These are phyloP conservation scores for Torulaspora quercuum DNA, from an alignment of 805 yeast genomes.

Conservation along the genomic window DNA sequence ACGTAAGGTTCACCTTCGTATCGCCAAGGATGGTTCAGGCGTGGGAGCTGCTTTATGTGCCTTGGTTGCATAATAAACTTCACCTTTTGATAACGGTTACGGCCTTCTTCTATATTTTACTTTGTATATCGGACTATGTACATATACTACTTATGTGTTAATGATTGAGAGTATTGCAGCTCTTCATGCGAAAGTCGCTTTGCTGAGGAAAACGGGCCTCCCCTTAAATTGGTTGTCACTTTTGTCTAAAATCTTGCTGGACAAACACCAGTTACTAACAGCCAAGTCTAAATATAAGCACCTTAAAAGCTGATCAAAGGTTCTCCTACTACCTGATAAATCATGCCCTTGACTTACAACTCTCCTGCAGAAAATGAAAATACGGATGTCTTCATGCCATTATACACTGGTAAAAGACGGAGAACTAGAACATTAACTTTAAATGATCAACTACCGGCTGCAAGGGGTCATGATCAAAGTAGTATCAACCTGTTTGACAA, in stretches of 20 bases:
- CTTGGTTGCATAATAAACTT: constrained; percentile 39
- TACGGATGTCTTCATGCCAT: constrained; percentile 17
- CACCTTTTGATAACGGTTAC: too few species aligned
- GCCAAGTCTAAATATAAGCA: neutral
- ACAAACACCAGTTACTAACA: neutral
- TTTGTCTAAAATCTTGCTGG: neutral
- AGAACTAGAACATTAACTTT: constrained; percentile 10
- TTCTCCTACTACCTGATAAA: neutral
- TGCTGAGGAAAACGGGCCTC: too few species aligned
- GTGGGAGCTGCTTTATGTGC: constrained; percentile 98
- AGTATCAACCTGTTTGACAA: constrained; percentile 24
- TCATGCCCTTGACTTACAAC: constrained; percentile 15
- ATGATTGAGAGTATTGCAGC: neutral
- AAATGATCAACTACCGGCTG: constrained; percentile 4
- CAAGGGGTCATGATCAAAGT: constrained; percentile 4
- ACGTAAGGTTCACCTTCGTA: constrained; percentile 68
- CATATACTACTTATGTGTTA: too few species aligned
- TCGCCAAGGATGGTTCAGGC: constrained; percentile 94
- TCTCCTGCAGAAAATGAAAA: constrained; percentile 11
- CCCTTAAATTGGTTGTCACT: too few species aligned
- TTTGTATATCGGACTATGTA: too few species aligned
- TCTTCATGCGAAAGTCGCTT: too few species aligned
- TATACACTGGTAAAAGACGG: constrained; percentile 14
- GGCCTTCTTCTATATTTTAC: too few species aligned
- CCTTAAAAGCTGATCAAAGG: neutral